Evolutionary conservation across 148 eudicot genomes (phyloP), one percentile per base, ranked within the genome.

Genomic region (Fagopyrum esculentum): DNA sequence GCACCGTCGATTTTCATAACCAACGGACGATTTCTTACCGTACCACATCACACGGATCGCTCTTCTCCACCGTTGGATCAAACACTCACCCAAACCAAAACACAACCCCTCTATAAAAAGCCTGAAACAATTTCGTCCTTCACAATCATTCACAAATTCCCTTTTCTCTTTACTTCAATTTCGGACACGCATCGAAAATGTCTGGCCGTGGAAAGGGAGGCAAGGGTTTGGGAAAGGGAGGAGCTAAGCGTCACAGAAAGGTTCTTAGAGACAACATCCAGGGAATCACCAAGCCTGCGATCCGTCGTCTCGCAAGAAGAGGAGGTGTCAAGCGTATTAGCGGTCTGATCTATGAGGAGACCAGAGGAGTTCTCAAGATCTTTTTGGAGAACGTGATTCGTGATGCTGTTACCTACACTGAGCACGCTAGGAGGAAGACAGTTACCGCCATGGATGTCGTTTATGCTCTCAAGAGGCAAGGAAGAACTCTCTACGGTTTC

Each of bases 191-290:
- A 29, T 26, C 9, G 15, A 54, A 72, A 80, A 86, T 86, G 89
- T 86, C 89, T 8, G 89, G 89, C 1, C 76, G 89, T 0, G 89
- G 89, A 1, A 86, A 86, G 85, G 89, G 89, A 46, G 89, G 89
- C 30, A 86, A 86, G 74, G 89, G 89, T 4, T 47, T 86, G 55
- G 89, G 89, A 51, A 86, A 86, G 82, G 89, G 84, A 19, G 87
- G 87, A n/a, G 87, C 87, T 0, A 85, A 85, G 80, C 80, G 87
- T 12, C 87, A 85, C 48, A 45, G 87, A 6, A 85, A 85, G n/a
- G 87, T 85, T 3, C 74, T 85, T 22, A 22, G 87, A 0, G 87
- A 85, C 64, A 85, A 85, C 82, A 85, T 85, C 73, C 87, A 85
- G 52, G 87, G 87, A 0, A 85, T 85, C 77, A 85, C 87, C 0